These are phyloP conservation scores for Irpex lacteus DNA, from an alignment of 1,284 basidiomycete genomes.

Conservation along the genomic window DNA sequence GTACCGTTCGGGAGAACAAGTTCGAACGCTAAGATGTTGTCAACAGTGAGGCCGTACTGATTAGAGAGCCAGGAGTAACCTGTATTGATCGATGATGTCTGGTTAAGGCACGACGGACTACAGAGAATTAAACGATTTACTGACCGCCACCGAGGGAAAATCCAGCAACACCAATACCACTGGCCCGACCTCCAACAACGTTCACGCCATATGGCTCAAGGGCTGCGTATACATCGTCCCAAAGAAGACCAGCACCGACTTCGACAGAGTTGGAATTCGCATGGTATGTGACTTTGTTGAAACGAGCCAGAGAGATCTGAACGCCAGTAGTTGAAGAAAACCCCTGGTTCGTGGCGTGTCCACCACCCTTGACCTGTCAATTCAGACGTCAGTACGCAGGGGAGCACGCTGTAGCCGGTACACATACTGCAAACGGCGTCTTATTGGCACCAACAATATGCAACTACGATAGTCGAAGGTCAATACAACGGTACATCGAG, in stretches of 20 bases:
- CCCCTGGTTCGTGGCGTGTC: constrained; percentile 43
- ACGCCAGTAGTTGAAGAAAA: constrained; percentile 54
- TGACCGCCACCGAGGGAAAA: constrained; percentile 45
- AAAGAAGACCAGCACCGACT: constrained; percentile 46
- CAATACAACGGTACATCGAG: background rate
- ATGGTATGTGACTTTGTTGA: constrained; percentile 40
- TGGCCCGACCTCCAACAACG: constrained; percentile 45
- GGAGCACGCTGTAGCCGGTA: background rate
- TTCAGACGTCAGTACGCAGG: background rate
- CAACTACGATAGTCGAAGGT: constrained; percentile 28
- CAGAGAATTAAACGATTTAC: no score
- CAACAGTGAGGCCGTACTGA: constrained; percentile 41
- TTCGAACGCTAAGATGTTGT: constrained; percentile 38
- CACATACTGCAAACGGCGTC: constrained; percentile 38
- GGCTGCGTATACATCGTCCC: constrained; percentile 46
- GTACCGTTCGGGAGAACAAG: constrained; percentile 41
- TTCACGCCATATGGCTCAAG: constrained; percentile 36
- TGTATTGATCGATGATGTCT: constrained; percentile 6
- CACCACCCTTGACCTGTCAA: constrained; percentile 45
- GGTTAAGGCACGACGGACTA: no score
- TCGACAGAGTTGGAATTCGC: constrained; percentile 30
- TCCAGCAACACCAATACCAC: constrained; percentile 42
- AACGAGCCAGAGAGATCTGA: constrained; percentile 46
- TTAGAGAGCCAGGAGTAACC: constrained; percentile 43
- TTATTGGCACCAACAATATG: constrained; percentile 37